Base-by-base conservation (phyloP, 225 moss, liverwort and hornwort genomes). In the Physcomitrium patens region DNA sequence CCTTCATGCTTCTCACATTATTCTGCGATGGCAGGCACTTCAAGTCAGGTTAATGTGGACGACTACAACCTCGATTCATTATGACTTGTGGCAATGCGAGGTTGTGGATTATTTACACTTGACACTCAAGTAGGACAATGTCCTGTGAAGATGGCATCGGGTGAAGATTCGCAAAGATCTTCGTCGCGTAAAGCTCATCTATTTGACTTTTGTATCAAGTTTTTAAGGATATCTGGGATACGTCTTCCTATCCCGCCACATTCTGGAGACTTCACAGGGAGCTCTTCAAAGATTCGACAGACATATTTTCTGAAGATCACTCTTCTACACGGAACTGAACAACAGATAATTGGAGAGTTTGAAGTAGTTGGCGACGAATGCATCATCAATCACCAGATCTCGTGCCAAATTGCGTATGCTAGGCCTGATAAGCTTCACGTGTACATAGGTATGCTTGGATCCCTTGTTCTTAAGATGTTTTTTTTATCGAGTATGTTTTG, bases 281-380 rank as follows among this genome's bases (percentile, higher is more conserved):
- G 64, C 62, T 75, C 70, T 76, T 82, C 76, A 66, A 78, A 78
- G 56, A 75, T 20, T 56, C 58, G 71, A 28, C 72, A 71, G 41
- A 86, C 71, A 41, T 82, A 80, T 72, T 89, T 60, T 78, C 72
- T 91, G 73, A 94, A 91, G 77, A 82, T 94, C 46, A 94, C 93
- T 57, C 85, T 89, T 8, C 82, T 94, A 22, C 88, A 94, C 76
- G 93, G 89, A 71, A 85, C 85, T 57, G 94, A 91, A 73, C 91
- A 91, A 82, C 85, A 87, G 63, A 88, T 87, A 43, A 89, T 94
- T 64, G 94, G 94, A 79, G 82, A 88, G 23, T 91, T 90, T 72
- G 86, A 91, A 78, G 86, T 91, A 64, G 46, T 84, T 63, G 85
- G 85, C 16, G 78, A 78, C 44, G 88, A 87, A 73, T 84, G 94